Evolutionary conservation across 2,329 filamentous ascomycete genomes (phyloP).

Genomic region (Xylariaceae sp.): DNA sequence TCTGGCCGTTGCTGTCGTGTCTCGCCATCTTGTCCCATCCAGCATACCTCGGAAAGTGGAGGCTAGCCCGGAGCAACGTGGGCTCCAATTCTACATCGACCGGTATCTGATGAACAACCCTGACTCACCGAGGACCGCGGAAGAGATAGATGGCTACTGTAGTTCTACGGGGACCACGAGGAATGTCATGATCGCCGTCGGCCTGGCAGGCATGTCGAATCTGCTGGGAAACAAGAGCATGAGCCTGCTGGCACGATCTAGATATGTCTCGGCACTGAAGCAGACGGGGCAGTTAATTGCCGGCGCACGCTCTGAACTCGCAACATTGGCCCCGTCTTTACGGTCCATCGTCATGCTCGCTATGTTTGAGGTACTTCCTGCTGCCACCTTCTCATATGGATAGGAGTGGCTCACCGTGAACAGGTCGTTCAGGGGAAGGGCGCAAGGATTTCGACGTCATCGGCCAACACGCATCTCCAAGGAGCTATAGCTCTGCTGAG

Average conservation of each 20-base stretch:
- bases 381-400: not conserved
- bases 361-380: conserved; percentile 48
- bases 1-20: not conserved
- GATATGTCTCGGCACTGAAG: conserved; percentile 47
- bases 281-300: conserved; percentile 35
- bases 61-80: conserved; percentile 38
- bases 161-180: conserved; percentile 33
- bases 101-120: conserved; percentile 44
- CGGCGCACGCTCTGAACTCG: conserved; percentile 25
- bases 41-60: conserved; percentile 28
- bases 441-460: conserved; percentile 36
- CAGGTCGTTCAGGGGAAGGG: conserved; percentile 36
- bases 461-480: conserved; percentile 50
- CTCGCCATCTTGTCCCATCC: conserved; percentile 9
- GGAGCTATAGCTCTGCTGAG: conserved; percentile 53
- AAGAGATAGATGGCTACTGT: conserved; percentile 28
- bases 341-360: conserved; percentile 50
- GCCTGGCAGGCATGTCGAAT: conserved; percentile 51
- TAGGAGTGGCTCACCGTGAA: conserved; percentile 13
- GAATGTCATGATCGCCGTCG: conserved; percentile 48
- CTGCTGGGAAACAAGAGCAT: conserved; percentile 38
- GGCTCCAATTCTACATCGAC: conserved; percentile 43
- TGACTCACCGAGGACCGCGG: conserved; percentile 35
- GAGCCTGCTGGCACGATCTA: conserved; percentile 38
- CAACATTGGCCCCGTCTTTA: conserved; percentile 32